Evolutionary conservation across 179 eudicot species (phyloP), one percentile per base, ranked within the genome.

Genomic region (Vitellaria paradoxa): DNA sequence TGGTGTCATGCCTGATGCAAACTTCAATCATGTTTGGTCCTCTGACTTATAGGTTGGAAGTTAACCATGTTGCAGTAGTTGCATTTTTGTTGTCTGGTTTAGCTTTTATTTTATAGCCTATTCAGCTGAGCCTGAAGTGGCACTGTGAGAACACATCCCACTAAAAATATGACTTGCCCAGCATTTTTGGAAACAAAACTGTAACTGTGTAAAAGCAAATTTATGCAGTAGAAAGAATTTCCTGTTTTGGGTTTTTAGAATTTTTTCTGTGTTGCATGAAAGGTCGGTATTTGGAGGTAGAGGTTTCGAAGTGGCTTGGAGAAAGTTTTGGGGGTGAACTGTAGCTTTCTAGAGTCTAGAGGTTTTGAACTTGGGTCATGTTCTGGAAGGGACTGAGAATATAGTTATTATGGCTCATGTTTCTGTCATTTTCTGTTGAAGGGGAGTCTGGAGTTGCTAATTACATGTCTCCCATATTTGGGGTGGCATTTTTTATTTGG

Each of bases 31-130:
- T 64, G 70, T 60, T 63, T 15, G 68, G 61, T 26, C 49, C 50
- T 65, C 46, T 75, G 78, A 30, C 26, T 64, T 61, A 5, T 17
- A 50, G 24, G 60, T 30, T 7, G 37, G 11, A 5, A 73, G 14
- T 63, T 24, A 70, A 75, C 62, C 62, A 64, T 10, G 7, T 72
- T 72, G 64, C 59, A n/a, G 24, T 55, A 52, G 17, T 26, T 18
- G 11, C 53, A 62, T 63, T 21, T 17, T 65, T 9, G 65, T 50
- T 17, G 6, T 50, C 46, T 30, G 24, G 5, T 23, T 49, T 24
- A 26, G 18, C 17, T 30, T 30, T 30, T n/a, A n/a, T 30, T 30
- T 30, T 62, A 5, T 24, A 49, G 45, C 26, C 62, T 21, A 26
- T 46, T 75, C 26, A 65, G 24, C 26, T 64, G 24, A 64, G 24